These are phyloP conservation scores for Madurella fahalii DNA, from an alignment of 2,329 filamentous ascomycete genomes.

Conservation along the genomic window DNA sequence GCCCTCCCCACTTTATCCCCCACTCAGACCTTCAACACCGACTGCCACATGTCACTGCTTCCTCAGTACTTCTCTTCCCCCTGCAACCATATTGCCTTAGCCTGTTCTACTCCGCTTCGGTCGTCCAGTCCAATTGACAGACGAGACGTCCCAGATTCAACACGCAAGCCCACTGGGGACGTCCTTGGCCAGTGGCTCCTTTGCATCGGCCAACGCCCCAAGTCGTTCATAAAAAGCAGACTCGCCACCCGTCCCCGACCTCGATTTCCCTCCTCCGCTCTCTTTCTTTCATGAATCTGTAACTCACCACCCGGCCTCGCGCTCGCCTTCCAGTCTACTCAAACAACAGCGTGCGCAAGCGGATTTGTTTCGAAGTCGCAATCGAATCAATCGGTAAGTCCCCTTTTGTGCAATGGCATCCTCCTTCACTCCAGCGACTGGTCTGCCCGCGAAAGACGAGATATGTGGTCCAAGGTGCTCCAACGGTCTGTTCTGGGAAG, in stretches of 20 bases:
- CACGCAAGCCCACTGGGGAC: constrained; percentile 8
- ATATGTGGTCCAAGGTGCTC: neutral
- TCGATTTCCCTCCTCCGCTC: constrained; percentile 26
- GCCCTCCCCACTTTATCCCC: neutral
- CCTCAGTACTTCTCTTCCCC: constrained; percentile 8
- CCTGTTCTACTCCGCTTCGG: constrained; percentile 21
- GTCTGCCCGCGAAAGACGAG: constrained; percentile 6
- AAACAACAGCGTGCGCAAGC: constrained; percentile 14
- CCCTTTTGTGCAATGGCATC: neutral
- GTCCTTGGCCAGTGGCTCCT: constrained; percentile 9
- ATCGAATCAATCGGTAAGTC: constrained; percentile 22
- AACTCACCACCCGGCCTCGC: constrained; percentile 21
- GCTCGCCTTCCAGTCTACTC: constrained; percentile 7
- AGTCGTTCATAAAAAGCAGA: constrained; percentile 34
- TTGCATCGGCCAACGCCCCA: constrained; percentile 14
- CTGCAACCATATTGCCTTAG: constrained; percentile 16
- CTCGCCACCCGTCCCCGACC: constrained; percentile 30
- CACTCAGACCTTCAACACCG: constrained; percentile 6
- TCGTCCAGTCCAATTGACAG: constrained; percentile 20
- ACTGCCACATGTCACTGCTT: constrained; percentile 13
- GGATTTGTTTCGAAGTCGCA: constrained; percentile 14
- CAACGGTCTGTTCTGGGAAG: constrained; percentile 1
- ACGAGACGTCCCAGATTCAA: constrained; percentile 20
- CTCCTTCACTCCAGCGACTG: neutral
- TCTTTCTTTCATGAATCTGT: constrained; percentile 28